A percentile compares a stretch with the other conserved stretches of the same genome.
These are phyloP conservation scores for Neurospora hispaniola DNA, from an alignment of 495 filamentous ascomycete genomes.

Conservation along the genomic window DNA sequence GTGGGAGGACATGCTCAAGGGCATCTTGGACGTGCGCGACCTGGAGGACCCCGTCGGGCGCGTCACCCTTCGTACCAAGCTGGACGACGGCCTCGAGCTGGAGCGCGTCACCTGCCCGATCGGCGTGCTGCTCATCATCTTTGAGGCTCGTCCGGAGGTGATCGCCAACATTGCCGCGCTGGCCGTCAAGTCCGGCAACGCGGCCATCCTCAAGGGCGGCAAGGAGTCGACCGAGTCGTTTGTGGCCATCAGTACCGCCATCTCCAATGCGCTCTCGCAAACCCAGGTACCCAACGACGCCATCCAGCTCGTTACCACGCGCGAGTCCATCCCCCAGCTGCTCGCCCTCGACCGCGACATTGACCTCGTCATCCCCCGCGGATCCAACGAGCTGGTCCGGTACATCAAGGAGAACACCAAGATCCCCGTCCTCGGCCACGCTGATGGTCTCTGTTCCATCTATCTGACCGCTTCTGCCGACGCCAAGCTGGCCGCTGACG, in stretches of 20 bases:
- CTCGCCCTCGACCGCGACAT: conserved; percentile 76
- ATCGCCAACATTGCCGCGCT: conserved; percentile 98
- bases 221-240: conserved; percentile 95
- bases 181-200: conserved; percentile 94
- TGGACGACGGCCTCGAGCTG: conserved; percentile 81
- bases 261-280: conserved; percentile 63
- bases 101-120: conserved; percentile 88
- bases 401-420: conserved; percentile 83
- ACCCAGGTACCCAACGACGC: conserved; percentile 76
- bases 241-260: conserved; percentile 72
- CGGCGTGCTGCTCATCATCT: conserved; percentile 92
- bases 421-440: conserved; percentile 94
- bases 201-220: conserved; percentile 93
- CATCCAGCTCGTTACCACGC: conserved; percentile 85
- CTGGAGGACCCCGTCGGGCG: conserved; percentile 89
- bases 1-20: conserved; percentile 96
- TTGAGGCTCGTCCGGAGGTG: conserved; percentile 94
- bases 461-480: conserved; percentile 81
- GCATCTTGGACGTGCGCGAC: conserved; percentile 78
- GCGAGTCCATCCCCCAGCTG: conserved; percentile 77
- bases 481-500: conserved; percentile 55
- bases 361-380: conserved; percentile 90
- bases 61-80: conserved; percentile 65
- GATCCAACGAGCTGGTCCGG: conserved; percentile 85
- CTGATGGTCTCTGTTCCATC: conserved; percentile 84